A percentile compares a stretch with the other conserved stretches of the same genome.
Conservation (phyloP, 192 early-diverging fungal genomes). For the Umbelopsis sp. region DNA sequence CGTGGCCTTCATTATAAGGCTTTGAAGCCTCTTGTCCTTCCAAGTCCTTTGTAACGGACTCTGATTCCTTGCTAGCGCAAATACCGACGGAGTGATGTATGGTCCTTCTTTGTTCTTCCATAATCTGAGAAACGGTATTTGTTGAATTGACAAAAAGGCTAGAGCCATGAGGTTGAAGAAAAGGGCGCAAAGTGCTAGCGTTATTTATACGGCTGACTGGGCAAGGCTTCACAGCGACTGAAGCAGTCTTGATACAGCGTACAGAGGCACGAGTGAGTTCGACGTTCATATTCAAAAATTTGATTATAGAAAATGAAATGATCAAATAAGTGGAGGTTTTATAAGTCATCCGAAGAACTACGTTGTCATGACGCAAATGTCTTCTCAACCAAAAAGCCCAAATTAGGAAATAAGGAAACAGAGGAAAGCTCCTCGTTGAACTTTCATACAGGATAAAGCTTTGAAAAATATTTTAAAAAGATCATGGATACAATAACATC, state of each 20-base stretch:
- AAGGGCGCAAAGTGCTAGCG: neutral
- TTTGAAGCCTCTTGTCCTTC: neutral
- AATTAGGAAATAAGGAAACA: too few species aligned
- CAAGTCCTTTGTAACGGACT: conserved; percentile 4
- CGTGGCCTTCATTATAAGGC: conserved; percentile 16
- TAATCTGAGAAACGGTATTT: neutral
- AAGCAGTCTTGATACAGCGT: neutral
- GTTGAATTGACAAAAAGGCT: conserved; percentile 5
- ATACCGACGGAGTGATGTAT: neutral
- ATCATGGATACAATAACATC: too few species aligned
- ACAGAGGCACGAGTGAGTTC: neutral
- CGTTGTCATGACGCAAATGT: too few species aligned
- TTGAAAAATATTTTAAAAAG: too few species aligned
- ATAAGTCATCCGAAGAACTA: too few species aligned
- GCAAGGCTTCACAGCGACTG: neutral
- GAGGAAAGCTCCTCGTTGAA: too few species aligned
- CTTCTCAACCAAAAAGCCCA: too few species aligned
- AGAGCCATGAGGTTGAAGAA: neutral
- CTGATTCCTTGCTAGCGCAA: neutral
- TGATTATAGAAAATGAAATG: neutral
- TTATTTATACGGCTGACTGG: neutral
- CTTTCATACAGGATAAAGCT: too few species aligned
- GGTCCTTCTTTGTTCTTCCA: neutral
- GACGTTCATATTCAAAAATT: neutral
- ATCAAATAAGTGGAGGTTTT: too few species aligned